phyloP scores from a whole-genome alignment of 768 basidiomycete genomes.

The Suillus subalutaceus region DNA sequence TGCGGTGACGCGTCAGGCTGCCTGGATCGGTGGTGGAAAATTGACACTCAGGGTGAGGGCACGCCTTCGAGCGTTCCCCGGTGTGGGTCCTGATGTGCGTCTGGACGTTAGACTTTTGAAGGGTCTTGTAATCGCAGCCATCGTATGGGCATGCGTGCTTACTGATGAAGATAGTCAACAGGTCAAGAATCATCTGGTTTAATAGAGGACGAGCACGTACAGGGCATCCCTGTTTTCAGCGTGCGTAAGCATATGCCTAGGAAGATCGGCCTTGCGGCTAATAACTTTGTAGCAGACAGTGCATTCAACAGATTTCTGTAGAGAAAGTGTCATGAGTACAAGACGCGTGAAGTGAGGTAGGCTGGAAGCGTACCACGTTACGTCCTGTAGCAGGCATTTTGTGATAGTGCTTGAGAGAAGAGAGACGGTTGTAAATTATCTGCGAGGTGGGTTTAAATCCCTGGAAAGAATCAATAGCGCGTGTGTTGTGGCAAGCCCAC shows the following conservation, averaged over 20 bases:
- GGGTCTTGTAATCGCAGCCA: conserved; percentile 24
- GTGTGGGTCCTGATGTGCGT: conserved; percentile 32
- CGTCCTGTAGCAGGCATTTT: conserved; percentile 11
- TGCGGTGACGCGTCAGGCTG: conserved; percentile 26
- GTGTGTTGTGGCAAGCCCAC: conserved; percentile 10
- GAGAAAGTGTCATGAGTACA: background rate
- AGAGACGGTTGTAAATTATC: background rate
- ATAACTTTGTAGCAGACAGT: conserved; percentile 18
- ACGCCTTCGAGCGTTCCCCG: conserved; percentile 15
- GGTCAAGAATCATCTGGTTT: background rate
- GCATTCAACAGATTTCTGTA: conserved; percentile 19
- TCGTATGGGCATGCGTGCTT: conserved; percentile 25
- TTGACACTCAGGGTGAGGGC: conserved; percentile 19
- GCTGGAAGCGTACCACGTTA: conserved; percentile 13
- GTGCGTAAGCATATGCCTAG: conserved; percentile 31
- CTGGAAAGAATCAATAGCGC: conserved; percentile 4
- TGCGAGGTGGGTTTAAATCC: background rate
- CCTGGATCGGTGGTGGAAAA: conserved; percentile 24
- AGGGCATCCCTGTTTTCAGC: conserved; percentile 21
- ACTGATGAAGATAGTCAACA: conserved; percentile 19
- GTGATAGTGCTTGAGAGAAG: conserved; percentile 2
- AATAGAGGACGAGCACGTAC: conserved; percentile 19
- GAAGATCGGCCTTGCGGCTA: conserved; percentile 28
- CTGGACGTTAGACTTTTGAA: conserved; percentile 31
- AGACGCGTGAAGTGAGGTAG: background rate